Evolutionary conservation across 176 grass and related monocot genomes (phyloP), one percentile per base, ranked within the genome.

Genomic region (bread wheat (Triticum aestivum)): DNA sequence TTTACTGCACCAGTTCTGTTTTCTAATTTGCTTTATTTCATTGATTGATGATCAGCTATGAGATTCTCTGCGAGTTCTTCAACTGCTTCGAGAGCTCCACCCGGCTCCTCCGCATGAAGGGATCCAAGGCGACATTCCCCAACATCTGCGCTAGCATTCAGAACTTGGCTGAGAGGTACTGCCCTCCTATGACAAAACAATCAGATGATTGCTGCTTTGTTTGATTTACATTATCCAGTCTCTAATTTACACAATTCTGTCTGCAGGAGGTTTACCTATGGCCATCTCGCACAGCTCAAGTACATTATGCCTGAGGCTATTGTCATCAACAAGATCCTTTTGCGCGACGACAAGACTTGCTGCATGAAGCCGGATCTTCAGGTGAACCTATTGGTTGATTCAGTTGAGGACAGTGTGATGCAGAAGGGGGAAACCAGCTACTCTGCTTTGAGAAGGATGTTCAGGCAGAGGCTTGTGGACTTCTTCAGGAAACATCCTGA

Each of bases 351-450:
- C 65, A 80, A 13, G 23, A 98, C 96, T 30, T 95, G 91, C 70
- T 95, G 93, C 38, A 94, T 98, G 96, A 95, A 91, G 73, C 91
- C 96, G 0, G 93, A 92, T 77, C 89, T 95, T 68, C 96, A 95
- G 78, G 87, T 95, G 37, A 92, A 71, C 73, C 73, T 98, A 9
- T 75, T 92, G 13, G 68, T 82, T 59, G 91, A 88, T 56, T 70
- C 90, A 0, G 56, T 91, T 76, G 84, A 61, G 37, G 89, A 54
- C 59, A 35, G 33, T 26, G 64, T 11, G n/a, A 89, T 92, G 80
- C 86, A 87, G n/a, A 92, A 95, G 59, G 88, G 86, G 17, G 89
- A 95, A 82, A 95, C 77, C 13, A 82, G 69, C 4, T 94, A 94
- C 86, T 56, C 81, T 26, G 85, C 84, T 23, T 59, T 98, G 82